Evolutionary conservation across 257 asterid species (phyloP).

Genomic region (Anisodus acutangulus): DNA sequence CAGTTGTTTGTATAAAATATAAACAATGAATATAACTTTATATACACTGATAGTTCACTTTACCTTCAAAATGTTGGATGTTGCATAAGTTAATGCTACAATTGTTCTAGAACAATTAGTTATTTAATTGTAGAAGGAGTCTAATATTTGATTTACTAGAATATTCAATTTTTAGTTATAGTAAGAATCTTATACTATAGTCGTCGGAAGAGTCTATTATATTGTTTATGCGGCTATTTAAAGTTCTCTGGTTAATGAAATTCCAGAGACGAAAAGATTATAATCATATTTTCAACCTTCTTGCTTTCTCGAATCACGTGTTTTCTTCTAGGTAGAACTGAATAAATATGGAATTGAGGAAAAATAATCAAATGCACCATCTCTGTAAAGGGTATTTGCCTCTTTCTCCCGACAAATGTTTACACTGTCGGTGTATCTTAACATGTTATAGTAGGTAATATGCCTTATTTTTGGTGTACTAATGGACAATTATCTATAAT

Average conservation of each 20-base stretch:
- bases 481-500: neutral
- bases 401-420: neutral
- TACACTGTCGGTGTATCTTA: neutral
- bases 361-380: neutral
- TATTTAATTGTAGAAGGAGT: no score
- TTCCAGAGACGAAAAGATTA: no score
- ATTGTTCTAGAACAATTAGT: no score
- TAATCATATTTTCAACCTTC: no score
- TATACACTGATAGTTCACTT: neutral
- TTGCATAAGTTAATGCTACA: no score
- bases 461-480: neutral
- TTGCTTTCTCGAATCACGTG: neutral
- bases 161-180: no score
- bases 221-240: no score
- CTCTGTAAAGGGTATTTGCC: neutral
- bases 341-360: neutral
- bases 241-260: no score
- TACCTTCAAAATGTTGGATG: neutral
- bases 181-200: no score
- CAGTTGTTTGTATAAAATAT: neutral
- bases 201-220: no score
- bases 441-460: neutral
- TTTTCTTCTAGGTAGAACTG: neutral
- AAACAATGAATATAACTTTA: neutral
- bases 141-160: no score